Base-by-base conservation (phyloP, 306 rosid genomes). In the Canavalia ensiformis region DNA sequence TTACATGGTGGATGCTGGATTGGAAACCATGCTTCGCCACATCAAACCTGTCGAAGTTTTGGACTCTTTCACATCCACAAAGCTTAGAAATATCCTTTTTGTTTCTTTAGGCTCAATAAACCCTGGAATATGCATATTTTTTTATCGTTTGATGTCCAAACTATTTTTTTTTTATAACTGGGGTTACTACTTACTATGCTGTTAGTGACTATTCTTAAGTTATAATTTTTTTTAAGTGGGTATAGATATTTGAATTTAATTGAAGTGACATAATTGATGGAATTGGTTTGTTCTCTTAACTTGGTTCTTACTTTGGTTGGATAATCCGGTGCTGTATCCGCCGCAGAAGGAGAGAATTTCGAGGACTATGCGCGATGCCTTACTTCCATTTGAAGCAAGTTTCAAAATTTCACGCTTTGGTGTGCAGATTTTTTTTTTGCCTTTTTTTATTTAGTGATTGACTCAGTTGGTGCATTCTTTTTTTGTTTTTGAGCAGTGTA, bases 61-160 rank as follows among this genome's bases (percentile, higher is more conserved):
- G 68, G 93, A 95, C 35, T 60, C 90, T 30, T 77, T 78, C 34
- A 76, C 91, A 7, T 46, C 68, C 28, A 83, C 44, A 46, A 93
- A 72, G 54, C 96, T 95, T 3, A 86, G 87, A 55, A 88, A 94
- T 94, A 94, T 94, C 98, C 97, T 92, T 84, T 78, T 55, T 41
- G 0, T 12, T n/a, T 31, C 47, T 44, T 25, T 18, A 18, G 25
- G 25, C 25, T 18, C 25, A 18, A 69, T 35, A 31, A 44, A 31
- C 41, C 18, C 30, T 31, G 12, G 5, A 56, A 60, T 2, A 6
- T 68, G 59, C 50, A 31, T 18, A 18, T 4, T 4, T 1, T 25
- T 46, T 6, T 39, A 12, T 0, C 11, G 10, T 59, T 46, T 37
- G 57, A 1, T 46, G 77, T 3, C 28, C 3, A 1, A 31, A 8